Conservation (phyloP, 257 asterid genomes). For the Craterostigma plantagineum region DNA sequence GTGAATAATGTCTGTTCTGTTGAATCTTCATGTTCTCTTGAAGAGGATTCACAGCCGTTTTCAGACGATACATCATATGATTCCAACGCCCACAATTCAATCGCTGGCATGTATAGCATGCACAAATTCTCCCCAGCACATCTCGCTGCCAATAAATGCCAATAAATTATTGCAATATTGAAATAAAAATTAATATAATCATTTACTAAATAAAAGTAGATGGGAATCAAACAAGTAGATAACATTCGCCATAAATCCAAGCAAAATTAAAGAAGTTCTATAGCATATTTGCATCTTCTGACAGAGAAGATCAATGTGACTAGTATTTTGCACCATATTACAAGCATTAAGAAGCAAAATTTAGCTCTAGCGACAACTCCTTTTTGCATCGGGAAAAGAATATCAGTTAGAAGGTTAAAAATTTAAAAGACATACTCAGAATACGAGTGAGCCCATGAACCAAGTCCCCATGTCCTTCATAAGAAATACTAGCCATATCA, state of each 20-base stretch:
- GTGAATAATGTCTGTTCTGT: slow-evolving; percentile 13
- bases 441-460: slow-evolving; percentile 63
- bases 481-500: slow-evolving; percentile 79
- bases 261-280: no score
- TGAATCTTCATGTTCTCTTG: slow-evolving; percentile 12
- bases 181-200: background rate
- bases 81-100: slow-evolving; percentile 92
- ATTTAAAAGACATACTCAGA: slow-evolving; percentile 49
- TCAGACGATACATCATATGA: slow-evolving; percentile 21
- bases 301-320: background rate
- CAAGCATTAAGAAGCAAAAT: no score
- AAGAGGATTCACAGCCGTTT: slow-evolving; percentile 14
- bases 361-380: no score
- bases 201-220: background rate
- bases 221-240: background rate
- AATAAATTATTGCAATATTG: slow-evolving; percentile 9
- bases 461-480: slow-evolving; percentile 93
- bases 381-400: background rate
- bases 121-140: slow-evolving; percentile 41
- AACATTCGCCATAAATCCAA: no score
- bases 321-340: no score
- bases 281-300: background rate
- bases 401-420: background rate
- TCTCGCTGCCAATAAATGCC: slow-evolving; percentile 56
- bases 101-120: slow-evolving; percentile 76